Evolutionary conservation across 352 stramenopile genomes (phyloP).

Genomic region (Thraustochytrium sp.): DNA sequence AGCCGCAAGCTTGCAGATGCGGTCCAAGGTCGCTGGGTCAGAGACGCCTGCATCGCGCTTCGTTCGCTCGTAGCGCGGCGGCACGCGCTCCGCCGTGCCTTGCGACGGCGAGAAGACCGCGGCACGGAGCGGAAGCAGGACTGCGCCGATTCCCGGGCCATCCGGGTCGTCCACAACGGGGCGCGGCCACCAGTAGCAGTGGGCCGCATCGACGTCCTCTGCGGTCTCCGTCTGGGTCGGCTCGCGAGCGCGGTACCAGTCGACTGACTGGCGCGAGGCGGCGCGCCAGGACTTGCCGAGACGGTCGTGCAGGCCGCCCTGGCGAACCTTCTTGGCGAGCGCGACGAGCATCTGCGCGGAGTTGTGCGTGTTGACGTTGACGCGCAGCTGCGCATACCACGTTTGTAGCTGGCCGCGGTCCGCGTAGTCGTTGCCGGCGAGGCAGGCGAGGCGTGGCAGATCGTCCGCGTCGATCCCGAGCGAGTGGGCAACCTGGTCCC

Average conservation of each 20-base stretch:
- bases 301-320: background rate
- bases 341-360: background rate
- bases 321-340: background rate
- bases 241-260: too few species aligned
- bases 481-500: background rate
- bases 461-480: background rate
- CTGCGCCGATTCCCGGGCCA: background rate
- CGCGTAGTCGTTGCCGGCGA: background rate
- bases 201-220: background rate
- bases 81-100: too few species aligned
- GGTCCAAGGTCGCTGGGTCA: too few species aligned
- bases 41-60: too few species aligned
- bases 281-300: background rate
- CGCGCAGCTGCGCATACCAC: background rate
- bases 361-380: background rate
- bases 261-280: background rate
- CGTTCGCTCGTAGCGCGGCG: too few species aligned
- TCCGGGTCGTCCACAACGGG: background rate
- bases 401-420: background rate
- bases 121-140: background rate
- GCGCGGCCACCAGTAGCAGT: slow-evolving; percentile 6
- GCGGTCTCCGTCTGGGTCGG: background rate
- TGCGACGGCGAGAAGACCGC: background rate
- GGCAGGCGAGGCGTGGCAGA: background rate
- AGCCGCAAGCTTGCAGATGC: too few species aligned